These are phyloP conservation scores for Pisolithus marmoratus DNA, from an alignment of 768 basidiomycete species.

Conservation along the genomic window DNA sequence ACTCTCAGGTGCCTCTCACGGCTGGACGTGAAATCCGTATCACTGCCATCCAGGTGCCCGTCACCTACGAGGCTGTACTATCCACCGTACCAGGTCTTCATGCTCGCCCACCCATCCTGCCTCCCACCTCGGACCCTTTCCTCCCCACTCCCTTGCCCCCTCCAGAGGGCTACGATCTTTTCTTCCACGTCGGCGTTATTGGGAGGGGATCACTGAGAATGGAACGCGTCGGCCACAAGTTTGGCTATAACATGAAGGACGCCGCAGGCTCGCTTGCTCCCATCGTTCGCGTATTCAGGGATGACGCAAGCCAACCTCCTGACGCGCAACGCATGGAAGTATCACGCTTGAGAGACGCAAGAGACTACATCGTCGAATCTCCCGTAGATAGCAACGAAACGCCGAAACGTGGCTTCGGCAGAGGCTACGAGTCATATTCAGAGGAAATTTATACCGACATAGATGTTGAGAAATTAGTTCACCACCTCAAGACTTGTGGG, in stretches of 20 bases:
- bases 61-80: slow-evolving; percentile 53
- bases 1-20: slow-evolving; percentile 6
- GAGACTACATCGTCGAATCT: slow-evolving; percentile 18
- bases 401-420: slow-evolving; percentile 31
- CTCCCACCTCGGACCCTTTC: slow-evolving; percentile 33
- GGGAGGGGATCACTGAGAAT: slow-evolving; percentile 57
- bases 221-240: slow-evolving; percentile 62
- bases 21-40: slow-evolving; percentile 47
- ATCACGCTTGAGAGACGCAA: slow-evolving; percentile 17
- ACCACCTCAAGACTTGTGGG: slow-evolving; percentile 28
- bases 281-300: slow-evolving; percentile 24
- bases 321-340: slow-evolving; percentile 24
- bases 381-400: slow-evolving; percentile 24
- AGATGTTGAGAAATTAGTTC: slow-evolving; percentile 32
- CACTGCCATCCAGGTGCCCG: slow-evolving; percentile 52
- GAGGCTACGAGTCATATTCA: slow-evolving; percentile 31
- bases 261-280: slow-evolving; percentile 54
- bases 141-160: slow-evolving; percentile 37
- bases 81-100: slow-evolving; percentile 53
- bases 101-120: slow-evolving; percentile 47
- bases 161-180: slow-evolving; percentile 55
- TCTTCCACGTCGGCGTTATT: slow-evolving; percentile 67
- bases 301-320: slow-evolving; percentile 19
- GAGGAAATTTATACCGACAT: slow-evolving; percentile 34
- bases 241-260: slow-evolving; percentile 66